These are phyloP conservation scores for Pseudohalonectria lignicola DNA, from an alignment of 2,329 filamentous ascomycete species.

Conservation along the genomic window DNA sequence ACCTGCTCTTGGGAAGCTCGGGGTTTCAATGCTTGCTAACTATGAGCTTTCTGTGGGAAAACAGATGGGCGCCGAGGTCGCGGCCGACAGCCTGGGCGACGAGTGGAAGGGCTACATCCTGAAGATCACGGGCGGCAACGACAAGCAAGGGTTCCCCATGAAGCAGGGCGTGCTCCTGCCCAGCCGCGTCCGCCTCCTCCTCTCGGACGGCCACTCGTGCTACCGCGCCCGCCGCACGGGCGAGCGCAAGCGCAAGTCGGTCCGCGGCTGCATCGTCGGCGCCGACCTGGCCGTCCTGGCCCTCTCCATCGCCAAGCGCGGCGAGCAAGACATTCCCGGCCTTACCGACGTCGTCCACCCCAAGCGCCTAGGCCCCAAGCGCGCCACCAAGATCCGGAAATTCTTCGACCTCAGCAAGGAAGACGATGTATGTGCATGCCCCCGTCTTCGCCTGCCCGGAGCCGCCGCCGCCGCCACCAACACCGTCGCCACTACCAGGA, in stretches of 20 bases:
- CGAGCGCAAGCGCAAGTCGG: constrained; percentile 99
- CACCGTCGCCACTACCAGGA: too few species aligned
- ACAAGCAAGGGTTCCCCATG: constrained; percentile 99
- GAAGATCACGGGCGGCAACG: constrained; percentile 98
- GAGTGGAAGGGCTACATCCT: constrained; percentile 99
- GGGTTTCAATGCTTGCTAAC: too few species aligned
- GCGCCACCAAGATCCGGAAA: constrained; percentile 98
- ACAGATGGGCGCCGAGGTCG: constrained; percentile 85
- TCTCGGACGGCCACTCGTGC: constrained; percentile 95
- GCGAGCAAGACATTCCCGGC: constrained; percentile 86
- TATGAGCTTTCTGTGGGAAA: too few species aligned
- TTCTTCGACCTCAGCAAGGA: constrained; percentile 99
- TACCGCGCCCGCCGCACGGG: constrained; percentile 96
- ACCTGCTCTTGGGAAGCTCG: too few species aligned
- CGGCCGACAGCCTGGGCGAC: constrained; percentile 89
- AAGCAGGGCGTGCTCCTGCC: constrained; percentile 99
- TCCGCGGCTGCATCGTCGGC: constrained; percentile 97
- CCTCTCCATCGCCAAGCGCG: constrained; percentile 95
- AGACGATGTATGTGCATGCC: constrained; percentile 86
- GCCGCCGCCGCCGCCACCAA: too few species aligned
- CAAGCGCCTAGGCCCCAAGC: constrained; percentile 99
- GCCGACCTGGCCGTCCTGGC: constrained; percentile 92
- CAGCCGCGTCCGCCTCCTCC: constrained; percentile 94
- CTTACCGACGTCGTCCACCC: constrained; percentile 96
- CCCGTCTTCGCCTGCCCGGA: constrained; percentile 64